These are phyloP conservation scores for Acer negundo DNA, from an alignment of 345 rosid species.

Conservation along the genomic window DNA sequence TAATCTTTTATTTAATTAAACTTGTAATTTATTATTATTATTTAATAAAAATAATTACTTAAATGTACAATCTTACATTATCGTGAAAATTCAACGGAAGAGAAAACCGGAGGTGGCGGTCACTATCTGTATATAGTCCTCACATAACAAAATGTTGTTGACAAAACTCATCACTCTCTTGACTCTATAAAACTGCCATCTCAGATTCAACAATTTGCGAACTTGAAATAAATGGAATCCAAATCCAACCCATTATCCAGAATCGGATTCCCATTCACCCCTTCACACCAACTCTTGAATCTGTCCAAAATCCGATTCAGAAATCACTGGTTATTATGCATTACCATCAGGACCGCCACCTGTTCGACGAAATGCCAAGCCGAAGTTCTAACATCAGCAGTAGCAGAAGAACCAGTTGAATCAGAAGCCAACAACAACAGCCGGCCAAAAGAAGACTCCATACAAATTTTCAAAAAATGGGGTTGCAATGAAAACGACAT, in stretches of 20 bases:
- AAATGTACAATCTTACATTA: too few species aligned
- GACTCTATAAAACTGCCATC: neutral
- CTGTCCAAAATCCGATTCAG: neutral
- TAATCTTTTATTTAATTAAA: too few species aligned
- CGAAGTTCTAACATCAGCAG: slow-evolving; percentile 20
- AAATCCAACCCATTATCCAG: slow-evolving; percentile 11
- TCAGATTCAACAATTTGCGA: neutral
- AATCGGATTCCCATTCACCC: neutral
- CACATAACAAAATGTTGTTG: too few species aligned
- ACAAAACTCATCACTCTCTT: neutral
- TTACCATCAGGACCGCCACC: slow-evolving; percentile 29
- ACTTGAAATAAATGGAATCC: slow-evolving; percentile 24
- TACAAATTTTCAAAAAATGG: slow-evolving; percentile 55
- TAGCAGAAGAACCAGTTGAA: neutral
- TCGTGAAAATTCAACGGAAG: too few species aligned
- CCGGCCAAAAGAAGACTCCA: slow-evolving; percentile 25
- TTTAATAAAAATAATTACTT: too few species aligned
- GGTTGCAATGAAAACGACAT: slow-evolving; percentile 73
- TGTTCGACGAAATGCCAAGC: slow-evolving; percentile 68
- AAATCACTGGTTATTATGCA: neutral
- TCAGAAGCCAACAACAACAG: neutral
- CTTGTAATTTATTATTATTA: too few species aligned
- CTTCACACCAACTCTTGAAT: neutral
- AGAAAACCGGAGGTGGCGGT: too few species aligned
- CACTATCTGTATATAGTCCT: too few species aligned